Percentiles rank a stretch among this genome's conserved stretches.
These are phyloP conservation scores for Porodaedalea pini DNA, from an alignment of 1,284 basidiomycete species.

Conservation along the genomic window DNA sequence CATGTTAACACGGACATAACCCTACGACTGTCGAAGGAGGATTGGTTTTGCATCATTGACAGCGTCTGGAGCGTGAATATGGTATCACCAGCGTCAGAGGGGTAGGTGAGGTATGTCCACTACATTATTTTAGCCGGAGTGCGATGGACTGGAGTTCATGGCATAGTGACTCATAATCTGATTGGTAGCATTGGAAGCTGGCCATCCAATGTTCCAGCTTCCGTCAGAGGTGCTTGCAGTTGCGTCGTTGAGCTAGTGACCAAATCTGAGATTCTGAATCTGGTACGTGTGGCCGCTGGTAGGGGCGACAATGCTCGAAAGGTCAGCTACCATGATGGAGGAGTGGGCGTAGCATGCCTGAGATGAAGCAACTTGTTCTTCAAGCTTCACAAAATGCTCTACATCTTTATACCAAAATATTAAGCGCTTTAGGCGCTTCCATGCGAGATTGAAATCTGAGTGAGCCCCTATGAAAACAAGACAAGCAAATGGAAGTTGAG, in stretches of 20 bases:
- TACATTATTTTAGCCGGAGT: background rate
- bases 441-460: no score
- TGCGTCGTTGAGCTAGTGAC: slow-evolving; percentile 9
- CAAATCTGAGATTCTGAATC: slow-evolving; percentile 6
- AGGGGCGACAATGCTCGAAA: background rate
- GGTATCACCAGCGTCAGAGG: background rate
- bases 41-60: background rate
- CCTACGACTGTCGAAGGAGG: background rate
- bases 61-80: slow-evolving; percentile 8
- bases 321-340: no score
- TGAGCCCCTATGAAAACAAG: background rate
- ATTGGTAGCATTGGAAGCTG: no score
- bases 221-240: slow-evolving; percentile 8
- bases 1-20: background rate
- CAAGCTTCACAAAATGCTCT: no score
- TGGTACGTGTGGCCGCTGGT: slow-evolving; percentile 5
- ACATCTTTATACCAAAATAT: no score
- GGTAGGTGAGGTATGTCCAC: slow-evolving; percentile 13
- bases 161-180: background rate
- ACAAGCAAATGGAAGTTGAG: background rate
- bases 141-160: no score
- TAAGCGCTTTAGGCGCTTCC: no score
- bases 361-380: no score
- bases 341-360: no score
- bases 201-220: no score